Evolutionary conservation across 2,329 filamentous ascomycete genomes (phyloP), one percentile per base, ranked within the genome.

Genomic region (Pyrenophora tritici-repentis): DNA sequence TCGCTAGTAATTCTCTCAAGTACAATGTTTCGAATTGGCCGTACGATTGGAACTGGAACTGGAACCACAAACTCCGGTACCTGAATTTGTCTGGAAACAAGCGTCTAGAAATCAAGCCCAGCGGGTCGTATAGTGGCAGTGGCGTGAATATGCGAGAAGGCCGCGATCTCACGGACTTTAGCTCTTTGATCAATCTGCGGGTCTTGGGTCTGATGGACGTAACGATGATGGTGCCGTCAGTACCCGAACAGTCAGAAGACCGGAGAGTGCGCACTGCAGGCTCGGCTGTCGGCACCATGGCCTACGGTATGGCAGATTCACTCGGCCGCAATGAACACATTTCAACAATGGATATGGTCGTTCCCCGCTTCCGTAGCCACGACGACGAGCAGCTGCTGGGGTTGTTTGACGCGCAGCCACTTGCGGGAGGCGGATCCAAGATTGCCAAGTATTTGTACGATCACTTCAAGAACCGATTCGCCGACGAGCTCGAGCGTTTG

Each of bases 21-120:
- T 99, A 99, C 82, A 99, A 99, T 71, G 95, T 99, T 40, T 94
- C 91, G 24, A 99, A 99, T 68, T 96, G 96, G 81, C 94, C 93
- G 0, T 99, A 99, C 70, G 94, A 99, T 71, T 99, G 94, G 94
- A 99, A 99, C 67, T 99, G 94, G 94, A 97, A 97, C 68, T 90
- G 94, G 81, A 99, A 99, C 67, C 90, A 89, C 41, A 95, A 97
- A 65, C 78, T 99, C 59, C 89, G 92, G 57, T 99, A 95, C 68
- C 86, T 99, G 56, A 99, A 97, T 68, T 81, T 99, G 67, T 97
- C 93, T 0, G 94, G 94, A 43, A 99, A 99, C 77, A 97, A 96
- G 74, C 86, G 93, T 42, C 77, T 99, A 29, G 94, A 99, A 74
- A 97, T 99, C 77, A 87, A 86, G 66, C 84, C 84, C 1, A 84